Conservation (phyloP, 2,329 filamentous ascomycete genomes). For the Nannizziopsis barbatae region DNA sequence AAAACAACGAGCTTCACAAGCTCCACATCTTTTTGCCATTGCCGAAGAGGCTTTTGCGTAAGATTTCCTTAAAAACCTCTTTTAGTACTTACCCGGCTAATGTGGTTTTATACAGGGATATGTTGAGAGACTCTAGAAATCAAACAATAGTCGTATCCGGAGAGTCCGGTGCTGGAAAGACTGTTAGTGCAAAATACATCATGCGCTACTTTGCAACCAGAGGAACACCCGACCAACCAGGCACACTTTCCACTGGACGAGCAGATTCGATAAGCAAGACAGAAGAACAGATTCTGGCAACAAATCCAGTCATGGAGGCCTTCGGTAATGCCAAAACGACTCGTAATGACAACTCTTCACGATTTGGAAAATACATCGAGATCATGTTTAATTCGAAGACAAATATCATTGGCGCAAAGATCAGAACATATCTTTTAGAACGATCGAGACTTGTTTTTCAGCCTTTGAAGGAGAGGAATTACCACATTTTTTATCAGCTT, state of each 20-base stretch:
- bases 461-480: slow-evolving; percentile 93
- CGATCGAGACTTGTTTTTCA: slow-evolving; percentile 94
- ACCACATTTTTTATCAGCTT: slow-evolving; percentile 98
- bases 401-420: slow-evolving; percentile 95
- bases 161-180: slow-evolving; percentile 97
- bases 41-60: slow-evolving; percentile 97
- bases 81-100: slow-evolving; percentile 4
- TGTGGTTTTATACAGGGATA: slow-evolving; percentile 54
- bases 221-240: slow-evolving; percentile 81
- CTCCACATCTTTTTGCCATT: slow-evolving; percentile 96
- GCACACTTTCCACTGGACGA: slow-evolving; percentile 62
- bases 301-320: slow-evolving; percentile 99
- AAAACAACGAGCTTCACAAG: slow-evolving; percentile 90
- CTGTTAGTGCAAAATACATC: slow-evolving; percentile 98
- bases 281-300: slow-evolving; percentile 94
- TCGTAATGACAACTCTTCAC: slow-evolving; percentile 95
- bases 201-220: slow-evolving; percentile 99
- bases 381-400: slow-evolving; percentile 96
- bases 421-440: slow-evolving; percentile 88
- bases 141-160: slow-evolving; percentile 99
- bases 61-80: slow-evolving; percentile 23
- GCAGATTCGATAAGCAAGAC: slow-evolving; percentile 86
- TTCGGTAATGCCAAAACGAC: slow-evolving; percentile 99
- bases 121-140: slow-evolving; percentile 90
- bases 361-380: slow-evolving; percentile 99